phyloP scores from a whole-genome alignment of 345 rosid genomes.

The Sisymbrium altissimum region DNA sequence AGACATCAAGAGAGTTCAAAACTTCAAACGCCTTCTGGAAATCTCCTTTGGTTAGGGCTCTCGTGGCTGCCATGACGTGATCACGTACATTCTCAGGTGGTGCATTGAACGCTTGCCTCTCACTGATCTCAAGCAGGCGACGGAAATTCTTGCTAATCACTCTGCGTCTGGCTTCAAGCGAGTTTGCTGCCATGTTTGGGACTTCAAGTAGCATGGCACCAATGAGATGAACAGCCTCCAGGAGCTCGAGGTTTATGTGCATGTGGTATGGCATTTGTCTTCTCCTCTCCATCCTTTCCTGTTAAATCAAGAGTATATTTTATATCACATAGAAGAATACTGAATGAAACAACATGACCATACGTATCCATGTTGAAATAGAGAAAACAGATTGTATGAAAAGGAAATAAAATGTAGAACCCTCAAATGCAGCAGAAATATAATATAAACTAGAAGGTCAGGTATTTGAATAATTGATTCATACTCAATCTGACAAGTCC shows the following conservation, averaged over 20 bases:
- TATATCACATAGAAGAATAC: not conserved
- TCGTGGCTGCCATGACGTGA: slow-evolving; percentile 86
- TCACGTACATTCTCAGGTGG: slow-evolving; percentile 91
- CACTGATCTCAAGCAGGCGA: slow-evolving; percentile 69
- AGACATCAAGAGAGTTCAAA: slow-evolving; percentile 67
- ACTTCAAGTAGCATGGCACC: slow-evolving; percentile 97
- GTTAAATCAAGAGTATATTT: not conserved
- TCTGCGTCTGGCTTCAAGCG: slow-evolving; percentile 56
- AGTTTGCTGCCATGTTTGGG: slow-evolving; percentile 85
- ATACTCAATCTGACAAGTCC: not conserved
- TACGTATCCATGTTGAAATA: not conserved
- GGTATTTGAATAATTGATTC: not conserved
- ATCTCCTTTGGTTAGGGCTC: slow-evolving; percentile 76
- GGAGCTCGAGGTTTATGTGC: slow-evolving; percentile 95
- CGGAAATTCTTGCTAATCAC: slow-evolving; percentile 87
- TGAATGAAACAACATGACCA: not conserved
- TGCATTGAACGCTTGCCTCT: slow-evolving; percentile 78
- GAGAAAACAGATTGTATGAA: not conserved
- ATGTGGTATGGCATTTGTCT: slow-evolving; percentile 97
- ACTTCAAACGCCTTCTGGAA: slow-evolving; percentile 61
- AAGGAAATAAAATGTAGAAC: not conserved
- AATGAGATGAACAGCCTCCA: slow-evolving; percentile 85
- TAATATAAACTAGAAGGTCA: not conserved
- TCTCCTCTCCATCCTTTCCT: slow-evolving; percentile 93
- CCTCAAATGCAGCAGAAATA: not conserved